A percentile compares a stretch with the other conserved stretches of the same genome.
Conservation (phyloP, 106 monocot species). For the Phalaenopsis aphrodite region DNA sequence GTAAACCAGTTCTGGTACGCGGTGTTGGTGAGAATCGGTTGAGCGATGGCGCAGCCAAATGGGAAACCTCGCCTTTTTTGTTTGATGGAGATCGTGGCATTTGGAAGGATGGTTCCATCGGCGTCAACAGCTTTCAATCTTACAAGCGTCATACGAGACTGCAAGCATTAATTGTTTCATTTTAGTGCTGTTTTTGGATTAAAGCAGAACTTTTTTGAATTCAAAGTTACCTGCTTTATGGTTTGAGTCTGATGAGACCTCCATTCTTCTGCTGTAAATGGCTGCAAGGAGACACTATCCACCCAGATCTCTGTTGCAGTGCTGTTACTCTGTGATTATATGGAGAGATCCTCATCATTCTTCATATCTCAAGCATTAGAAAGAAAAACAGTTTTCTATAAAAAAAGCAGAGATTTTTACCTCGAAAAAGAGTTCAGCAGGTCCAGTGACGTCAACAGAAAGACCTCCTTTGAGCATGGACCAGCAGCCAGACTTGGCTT, state of each 20-base stretch:
- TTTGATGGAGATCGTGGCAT: conserved; percentile 32
- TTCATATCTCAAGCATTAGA: neutral
- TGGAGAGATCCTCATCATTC: neutral
- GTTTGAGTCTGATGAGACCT: conserved; percentile 42
- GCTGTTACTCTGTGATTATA: conserved; percentile 32
- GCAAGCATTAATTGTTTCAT: neutral
- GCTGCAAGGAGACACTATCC: conserved; percentile 79
- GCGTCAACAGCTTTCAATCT: conserved; percentile 32
- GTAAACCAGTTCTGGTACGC: conserved; percentile 68
- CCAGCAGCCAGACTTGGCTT: conserved; percentile 63
- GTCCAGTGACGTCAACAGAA: conserved; percentile 31
- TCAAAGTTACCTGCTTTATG: conserved; percentile 34
- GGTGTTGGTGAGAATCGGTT: conserved; percentile 36
- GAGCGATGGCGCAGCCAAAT: conserved; percentile 40
- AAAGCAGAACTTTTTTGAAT: neutral
- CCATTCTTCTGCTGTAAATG: conserved; percentile 74
- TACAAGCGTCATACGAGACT: conserved; percentile 40
- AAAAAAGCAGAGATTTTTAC: conserved; percentile 9
- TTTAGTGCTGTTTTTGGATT: too few relatives aligned
- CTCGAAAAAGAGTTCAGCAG: conserved; percentile 61
- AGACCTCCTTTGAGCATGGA: conserved; percentile 88
- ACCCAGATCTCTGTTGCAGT: conserved; percentile 51
- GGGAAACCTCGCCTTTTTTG: conserved; percentile 39
- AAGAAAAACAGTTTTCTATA: neutral
- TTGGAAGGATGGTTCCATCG: conserved; percentile 25